These are phyloP conservation scores for Syzygium syzygioides DNA, from an alignment of 441 rosid species.

Conservation along the genomic window DNA sequence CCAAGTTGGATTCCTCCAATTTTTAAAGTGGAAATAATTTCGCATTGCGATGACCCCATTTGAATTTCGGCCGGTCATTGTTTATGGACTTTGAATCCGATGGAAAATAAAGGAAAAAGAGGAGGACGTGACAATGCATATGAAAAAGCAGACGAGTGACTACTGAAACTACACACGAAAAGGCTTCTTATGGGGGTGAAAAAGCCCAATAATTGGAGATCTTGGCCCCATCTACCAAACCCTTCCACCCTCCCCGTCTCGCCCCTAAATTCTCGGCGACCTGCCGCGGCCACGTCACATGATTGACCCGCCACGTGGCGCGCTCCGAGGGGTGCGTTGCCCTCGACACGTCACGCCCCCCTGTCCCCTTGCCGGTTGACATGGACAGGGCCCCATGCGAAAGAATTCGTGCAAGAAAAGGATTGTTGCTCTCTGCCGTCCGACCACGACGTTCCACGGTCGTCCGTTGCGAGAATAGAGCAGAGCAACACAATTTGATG, in stretches of 20 bases:
- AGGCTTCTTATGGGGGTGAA: neutral
- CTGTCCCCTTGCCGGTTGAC: neutral
- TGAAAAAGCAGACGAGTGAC: neutral
- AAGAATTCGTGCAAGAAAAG: neutral
- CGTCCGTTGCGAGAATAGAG: neutral
- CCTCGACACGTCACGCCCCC: neutral
- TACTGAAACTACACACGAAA: neutral
- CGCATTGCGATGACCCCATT: neutral
- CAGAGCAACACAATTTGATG: neutral
- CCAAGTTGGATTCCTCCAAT: neutral
- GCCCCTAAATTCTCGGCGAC: conserved; percentile 6
- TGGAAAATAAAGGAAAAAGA: neutral
- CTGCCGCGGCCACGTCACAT: neutral
- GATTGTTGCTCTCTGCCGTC: neutral
- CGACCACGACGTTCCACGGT: neutral
- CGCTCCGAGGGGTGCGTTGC: neutral
- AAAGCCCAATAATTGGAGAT: neutral
- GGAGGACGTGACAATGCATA: neutral
- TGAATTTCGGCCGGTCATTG: neutral
- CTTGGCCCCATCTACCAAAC: conserved; percentile 33
- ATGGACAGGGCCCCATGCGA: neutral
- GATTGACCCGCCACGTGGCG: neutral
- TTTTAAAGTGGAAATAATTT: neutral
- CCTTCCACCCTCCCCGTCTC: neutral
- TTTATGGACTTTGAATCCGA: neutral